These are phyloP conservation scores for Aspergillus taichungensis DNA, from an alignment of 495 filamentous ascomycete genomes.

Conservation along the genomic window DNA sequence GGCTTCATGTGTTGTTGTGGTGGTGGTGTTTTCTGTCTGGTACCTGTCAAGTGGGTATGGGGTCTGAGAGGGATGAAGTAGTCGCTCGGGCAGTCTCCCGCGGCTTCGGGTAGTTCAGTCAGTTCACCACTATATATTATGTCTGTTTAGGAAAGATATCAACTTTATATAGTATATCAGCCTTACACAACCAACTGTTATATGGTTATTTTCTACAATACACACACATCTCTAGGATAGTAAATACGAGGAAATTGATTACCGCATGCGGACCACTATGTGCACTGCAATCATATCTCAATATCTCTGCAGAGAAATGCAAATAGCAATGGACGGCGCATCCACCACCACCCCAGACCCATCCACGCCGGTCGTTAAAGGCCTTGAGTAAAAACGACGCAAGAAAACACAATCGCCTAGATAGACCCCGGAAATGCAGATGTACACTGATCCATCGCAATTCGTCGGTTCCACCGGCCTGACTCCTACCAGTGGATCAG, in stretches of 20 bases:
- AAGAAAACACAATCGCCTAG: background rate
- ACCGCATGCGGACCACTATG: background rate
- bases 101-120: too few species aligned
- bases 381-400: background rate
- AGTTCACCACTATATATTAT: too few species aligned
- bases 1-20: background rate
- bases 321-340: too few species aligned
- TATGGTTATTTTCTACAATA: too few species aligned
- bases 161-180: too few species aligned
- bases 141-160: too few species aligned
- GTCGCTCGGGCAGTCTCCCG: too few species aligned
- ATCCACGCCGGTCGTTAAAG: background rate
- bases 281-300: background rate
- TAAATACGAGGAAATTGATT: background rate
- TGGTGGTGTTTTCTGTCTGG: background rate
- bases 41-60: too few species aligned
- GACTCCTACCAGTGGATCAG: conserved; percentile 7
- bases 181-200: too few species aligned
- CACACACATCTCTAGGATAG: too few species aligned
- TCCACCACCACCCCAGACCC: background rate
- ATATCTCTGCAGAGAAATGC: too few species aligned
- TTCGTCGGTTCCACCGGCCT: conserved; percentile 1
- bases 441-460: conserved; percentile 2
- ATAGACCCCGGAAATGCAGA: conserved; percentile 1
- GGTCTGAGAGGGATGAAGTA: too few species aligned